Percentiles rank a stretch among this genome's conserved stretches.
Evolutionary conservation across 2,329 filamentous ascomycete genomes (phyloP).

Genomic region (Alternaria brassicicola): DNA sequence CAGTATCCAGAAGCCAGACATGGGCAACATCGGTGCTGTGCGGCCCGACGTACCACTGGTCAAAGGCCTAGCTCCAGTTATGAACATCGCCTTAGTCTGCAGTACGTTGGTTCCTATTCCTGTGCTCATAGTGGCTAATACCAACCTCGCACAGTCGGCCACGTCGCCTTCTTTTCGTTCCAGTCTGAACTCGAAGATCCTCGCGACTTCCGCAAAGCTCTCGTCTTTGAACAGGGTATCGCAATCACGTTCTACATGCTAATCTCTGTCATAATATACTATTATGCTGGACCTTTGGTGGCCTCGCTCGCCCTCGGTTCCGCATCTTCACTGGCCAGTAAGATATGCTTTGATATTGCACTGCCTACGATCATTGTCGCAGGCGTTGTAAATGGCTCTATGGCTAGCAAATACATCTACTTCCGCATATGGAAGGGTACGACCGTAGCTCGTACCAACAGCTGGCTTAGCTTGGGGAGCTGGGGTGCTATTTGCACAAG

Average conservation of each 20-base stretch:
- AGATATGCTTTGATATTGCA: conserved; percentile 71
- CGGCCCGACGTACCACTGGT: conserved; percentile 28
- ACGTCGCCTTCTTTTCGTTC: conserved; percentile 72
- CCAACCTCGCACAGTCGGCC: conserved; percentile 51
- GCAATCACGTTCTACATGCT: conserved; percentile 69
- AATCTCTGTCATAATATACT: conserved; percentile 71
- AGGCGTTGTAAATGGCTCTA: conserved; percentile 72
- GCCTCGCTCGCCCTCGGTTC: conserved; percentile 71
- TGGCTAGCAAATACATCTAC: conserved; percentile 71
- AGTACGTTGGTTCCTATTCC: conserved; percentile 43
- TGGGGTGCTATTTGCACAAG: conserved; percentile 65
- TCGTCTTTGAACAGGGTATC: conserved; percentile 64
- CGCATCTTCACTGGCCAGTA: conserved; percentile 61
- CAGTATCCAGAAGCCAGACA: conserved; percentile 57
- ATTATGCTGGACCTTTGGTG: conserved; percentile 66
- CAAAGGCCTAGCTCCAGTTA: conserved; percentile 36
- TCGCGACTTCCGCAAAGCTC: conserved; percentile 65
- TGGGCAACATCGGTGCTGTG: conserved; percentile 35
- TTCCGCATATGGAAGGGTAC: conserved; percentile 66
- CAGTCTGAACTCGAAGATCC: conserved; percentile 69
- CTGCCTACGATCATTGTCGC: conserved; percentile 74
- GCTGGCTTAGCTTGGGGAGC: conserved; percentile 43
- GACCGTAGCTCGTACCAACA: conserved; percentile 45
- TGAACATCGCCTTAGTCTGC: conserved; percentile 75
- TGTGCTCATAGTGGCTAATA: background rate